Percentiles rank a stretch among this genome's conserved stretches.
These are phyloP conservation scores for Marvania coccoides DNA, from an alignment of 139 green algal genomes.

Conservation along the genomic window DNA sequence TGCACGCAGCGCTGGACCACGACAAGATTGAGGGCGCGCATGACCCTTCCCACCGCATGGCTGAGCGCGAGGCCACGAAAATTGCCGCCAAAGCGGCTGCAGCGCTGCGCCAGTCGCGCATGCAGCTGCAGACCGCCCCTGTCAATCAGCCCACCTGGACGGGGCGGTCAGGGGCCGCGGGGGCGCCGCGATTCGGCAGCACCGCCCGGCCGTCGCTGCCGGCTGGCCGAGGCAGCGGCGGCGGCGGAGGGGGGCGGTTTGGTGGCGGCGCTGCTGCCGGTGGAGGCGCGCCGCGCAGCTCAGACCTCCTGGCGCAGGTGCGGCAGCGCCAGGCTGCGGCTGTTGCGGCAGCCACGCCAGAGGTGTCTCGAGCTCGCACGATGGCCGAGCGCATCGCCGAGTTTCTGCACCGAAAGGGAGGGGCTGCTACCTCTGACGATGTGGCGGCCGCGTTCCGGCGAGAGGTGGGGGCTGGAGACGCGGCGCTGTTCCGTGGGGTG, in stretches of 20 bases:
- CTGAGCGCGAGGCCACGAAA: constrained; percentile 54
- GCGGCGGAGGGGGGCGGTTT: background rate
- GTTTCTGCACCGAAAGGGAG: constrained; percentile 41
- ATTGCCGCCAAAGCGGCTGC: constrained; percentile 48
- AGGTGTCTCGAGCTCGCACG: constrained; percentile 11
- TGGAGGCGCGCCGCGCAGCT: constrained; percentile 14
- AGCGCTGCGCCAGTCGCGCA: constrained; percentile 53
- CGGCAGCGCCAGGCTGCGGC: constrained; percentile 25
- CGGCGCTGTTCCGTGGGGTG: constrained; percentile 62
- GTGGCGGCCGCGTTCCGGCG: constrained; percentile 53
- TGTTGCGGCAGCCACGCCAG: background rate
- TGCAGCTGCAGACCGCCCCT: constrained; percentile 6
- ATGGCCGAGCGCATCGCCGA: constrained; percentile 39
- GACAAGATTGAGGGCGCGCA: constrained; percentile 66
- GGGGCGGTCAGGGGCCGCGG: constrained; percentile 56
- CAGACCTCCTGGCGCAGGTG: constrained; percentile 45
- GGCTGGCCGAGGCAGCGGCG: background rate
- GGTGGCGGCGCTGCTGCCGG: background rate
- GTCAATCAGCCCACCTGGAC: constrained; percentile 85
- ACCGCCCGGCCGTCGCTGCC: background rate
- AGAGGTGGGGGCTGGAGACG: constrained; percentile 21
- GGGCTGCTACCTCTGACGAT: constrained; percentile 31
- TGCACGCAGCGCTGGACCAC: constrained; percentile 74
- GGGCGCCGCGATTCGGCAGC: constrained; percentile 17
- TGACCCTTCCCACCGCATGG: constrained; percentile 40